phyloP scores from a whole-genome alignment of 2,329 filamentous ascomycete species.

The Verticillium nonalfalfae region DNA sequence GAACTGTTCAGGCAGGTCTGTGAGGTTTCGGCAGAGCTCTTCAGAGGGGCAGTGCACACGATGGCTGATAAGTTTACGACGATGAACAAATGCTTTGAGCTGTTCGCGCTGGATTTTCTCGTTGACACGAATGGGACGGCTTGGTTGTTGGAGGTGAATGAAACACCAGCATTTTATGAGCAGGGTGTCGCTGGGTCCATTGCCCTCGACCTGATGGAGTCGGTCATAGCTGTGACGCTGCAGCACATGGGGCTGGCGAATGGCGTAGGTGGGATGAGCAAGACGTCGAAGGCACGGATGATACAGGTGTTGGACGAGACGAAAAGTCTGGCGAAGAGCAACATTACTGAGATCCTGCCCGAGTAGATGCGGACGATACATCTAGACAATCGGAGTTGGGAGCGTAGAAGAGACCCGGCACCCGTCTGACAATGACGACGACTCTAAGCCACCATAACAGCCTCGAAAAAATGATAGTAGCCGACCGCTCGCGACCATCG shows the following conservation, averaged over 20 bases:
- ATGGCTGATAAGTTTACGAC: constrained; percentile 31
- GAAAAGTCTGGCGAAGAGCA: constrained; percentile 18
- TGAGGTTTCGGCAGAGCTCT: constrained; percentile 22
- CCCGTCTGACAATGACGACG: neutral
- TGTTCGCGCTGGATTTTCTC: constrained; percentile 29
- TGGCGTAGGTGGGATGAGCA: constrained; percentile 7
- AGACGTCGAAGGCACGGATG: constrained; percentile 12
- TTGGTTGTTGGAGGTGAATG: constrained; percentile 30
- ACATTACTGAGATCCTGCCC: constrained; percentile 18
- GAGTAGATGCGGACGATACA: constrained; percentile 1
- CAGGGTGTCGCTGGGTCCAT: constrained; percentile 24
- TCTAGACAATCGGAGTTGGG: neutral
- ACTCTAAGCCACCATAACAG: neutral
- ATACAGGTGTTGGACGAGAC: constrained; percentile 20
- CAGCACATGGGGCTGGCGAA: constrained; percentile 22
- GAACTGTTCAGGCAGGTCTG: constrained; percentile 27
- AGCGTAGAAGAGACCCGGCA: neutral
- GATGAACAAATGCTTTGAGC: constrained; percentile 28
- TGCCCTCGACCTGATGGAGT: constrained; percentile 26
- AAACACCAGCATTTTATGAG: constrained; percentile 30
- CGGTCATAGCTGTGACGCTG: constrained; percentile 23
- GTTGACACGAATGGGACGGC: constrained; percentile 21
- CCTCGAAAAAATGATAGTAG: neutral
- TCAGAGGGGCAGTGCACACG: constrained; percentile 25
- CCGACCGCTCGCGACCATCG: neutral